Base-by-base conservation (phyloP, 169 alveolate species). In the Plasmodium vinckei region DNA sequence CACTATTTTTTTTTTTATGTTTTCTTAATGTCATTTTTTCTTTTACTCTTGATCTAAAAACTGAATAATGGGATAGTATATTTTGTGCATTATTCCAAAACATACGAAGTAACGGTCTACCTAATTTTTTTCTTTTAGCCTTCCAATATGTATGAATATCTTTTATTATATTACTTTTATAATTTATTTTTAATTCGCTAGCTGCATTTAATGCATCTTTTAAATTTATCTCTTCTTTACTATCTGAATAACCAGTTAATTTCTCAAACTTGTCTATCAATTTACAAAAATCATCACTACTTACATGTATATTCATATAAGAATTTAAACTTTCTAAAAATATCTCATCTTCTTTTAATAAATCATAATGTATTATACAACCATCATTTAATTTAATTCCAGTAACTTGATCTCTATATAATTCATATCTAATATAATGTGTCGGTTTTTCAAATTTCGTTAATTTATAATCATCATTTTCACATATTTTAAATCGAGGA, bases 1-100 rank as follows among this genome's bases (percentile, higher is more conserved):
- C 97, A 60, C 82, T 87, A 61, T 93, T 93, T 15, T 92, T 95
- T 51, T 96, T 92, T 10, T 97, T 94, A 39, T 96, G 97, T 13
- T 95, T 90, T 63, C 97, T 88, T 63, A 95, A 77, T 25, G 95
- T 87, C 97, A 95, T 95, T 89, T 95, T 95, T 65, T 95, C 97
- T 91, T 94, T 92, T 19, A 95, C 95, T 7, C 97, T 87, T 5
- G 97, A 95, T 49, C 97, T 87, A 53, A 95, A 95, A 17, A 95
- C 94, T 1, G 97, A 94, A 57, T 92, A 93, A 65, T 92, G 89
- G 5, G 97, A 96, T 21, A 97, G 94, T 7, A 95, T 64, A 49
- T 95, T 96, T 68, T 92, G 94, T n/a, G 96, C 93, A 67, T 87
- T 73, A 15, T 95, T 93, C 97, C 97, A 95, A 21, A 95, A 90